phyloP scores from a whole-genome alignment of 1,284 basidiomycete genomes.

The Coriolopsis trogii region DNA sequence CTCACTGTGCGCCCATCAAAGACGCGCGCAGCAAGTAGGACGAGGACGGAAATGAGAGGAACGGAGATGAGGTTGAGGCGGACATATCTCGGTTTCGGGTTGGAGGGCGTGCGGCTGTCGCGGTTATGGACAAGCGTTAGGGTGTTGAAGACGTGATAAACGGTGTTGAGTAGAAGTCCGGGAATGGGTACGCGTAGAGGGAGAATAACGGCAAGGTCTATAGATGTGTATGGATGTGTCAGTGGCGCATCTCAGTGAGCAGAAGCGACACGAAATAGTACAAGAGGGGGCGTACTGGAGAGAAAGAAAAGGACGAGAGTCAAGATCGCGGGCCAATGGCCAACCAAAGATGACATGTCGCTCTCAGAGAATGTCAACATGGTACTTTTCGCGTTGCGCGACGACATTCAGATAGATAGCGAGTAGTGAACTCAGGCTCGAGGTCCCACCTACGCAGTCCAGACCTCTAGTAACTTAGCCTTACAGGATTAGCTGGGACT shows the following conservation, averaged over 20 bases:
- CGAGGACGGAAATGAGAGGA: conserved; percentile 78
- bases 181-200: conserved; percentile 61
- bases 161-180: conserved; percentile 14
- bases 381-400: too few species aligned
- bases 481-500: too few species aligned
- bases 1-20: conserved; percentile 68
- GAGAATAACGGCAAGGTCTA: conserved; percentile 67
- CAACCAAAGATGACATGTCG: conserved; percentile 10
- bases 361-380: too few species aligned
- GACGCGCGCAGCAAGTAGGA: conserved; percentile 78
- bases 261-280: background rate
- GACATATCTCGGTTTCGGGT: conserved; percentile 38
- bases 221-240: background rate
- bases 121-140: conserved; percentile 27
- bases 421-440: too few species aligned
- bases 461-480: too few species aligned
- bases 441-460: too few species aligned
- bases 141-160: conserved; percentile 19
- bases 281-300: conserved; percentile 71
- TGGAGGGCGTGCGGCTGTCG: conserved; percentile 29
- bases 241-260: background rate
- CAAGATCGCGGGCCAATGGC: conserved; percentile 42
- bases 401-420: too few species aligned
- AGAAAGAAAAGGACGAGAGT: conserved; percentile 74
- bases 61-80: conserved; percentile 72